These are phyloP conservation scores for Hortiboletus campestris DNA, from an alignment of 768 basidiomycete genomes.

Conservation along the genomic window DNA sequence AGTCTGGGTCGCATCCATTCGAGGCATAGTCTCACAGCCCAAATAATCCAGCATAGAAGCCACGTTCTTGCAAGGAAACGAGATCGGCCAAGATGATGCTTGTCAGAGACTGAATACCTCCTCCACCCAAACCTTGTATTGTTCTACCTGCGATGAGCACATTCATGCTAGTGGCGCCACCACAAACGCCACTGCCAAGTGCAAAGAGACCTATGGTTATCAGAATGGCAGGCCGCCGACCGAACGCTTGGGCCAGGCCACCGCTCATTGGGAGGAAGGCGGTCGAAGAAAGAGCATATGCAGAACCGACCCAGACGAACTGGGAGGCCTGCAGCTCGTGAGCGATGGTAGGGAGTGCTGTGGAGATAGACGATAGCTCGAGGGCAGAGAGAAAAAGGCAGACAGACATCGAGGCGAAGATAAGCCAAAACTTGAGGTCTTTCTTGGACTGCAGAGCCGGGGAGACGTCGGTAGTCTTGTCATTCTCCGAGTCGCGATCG, in stretches of 20 bases:
- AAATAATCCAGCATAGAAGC: slow-evolving; percentile 32
- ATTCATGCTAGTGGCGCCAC: slow-evolving; percentile 21
- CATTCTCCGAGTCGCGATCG: not conserved
- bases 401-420: slow-evolving; percentile 26
- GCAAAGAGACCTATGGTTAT: slow-evolving; percentile 27
- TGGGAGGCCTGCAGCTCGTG: slow-evolving; percentile 25
- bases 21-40: slow-evolving; percentile 8
- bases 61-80: slow-evolving; percentile 42
- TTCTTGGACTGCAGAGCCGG: slow-evolving; percentile 2
- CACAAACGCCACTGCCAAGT: slow-evolving; percentile 37
- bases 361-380: slow-evolving; percentile 27
- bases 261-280: slow-evolving; percentile 39
- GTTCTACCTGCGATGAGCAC: slow-evolving; percentile 26
- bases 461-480: not conserved
- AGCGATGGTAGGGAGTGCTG: slow-evolving; percentile 36
- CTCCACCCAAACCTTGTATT: slow-evolving; percentile 37
- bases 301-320: slow-evolving; percentile 38
- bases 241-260: slow-evolving; percentile 31
- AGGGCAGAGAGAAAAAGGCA: slow-evolving; percentile 29
- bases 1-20: not conserved
- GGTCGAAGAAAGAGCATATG: slow-evolving; percentile 37
- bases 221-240: slow-evolving; percentile 29
- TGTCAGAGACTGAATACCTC: slow-evolving; percentile 34
- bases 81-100: slow-evolving; percentile 44
- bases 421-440: slow-evolving; percentile 25